These are phyloP conservation scores for Tirmania nivea DNA, from an alignment of 495 filamentous ascomycete species.

Conservation along the genomic window DNA sequence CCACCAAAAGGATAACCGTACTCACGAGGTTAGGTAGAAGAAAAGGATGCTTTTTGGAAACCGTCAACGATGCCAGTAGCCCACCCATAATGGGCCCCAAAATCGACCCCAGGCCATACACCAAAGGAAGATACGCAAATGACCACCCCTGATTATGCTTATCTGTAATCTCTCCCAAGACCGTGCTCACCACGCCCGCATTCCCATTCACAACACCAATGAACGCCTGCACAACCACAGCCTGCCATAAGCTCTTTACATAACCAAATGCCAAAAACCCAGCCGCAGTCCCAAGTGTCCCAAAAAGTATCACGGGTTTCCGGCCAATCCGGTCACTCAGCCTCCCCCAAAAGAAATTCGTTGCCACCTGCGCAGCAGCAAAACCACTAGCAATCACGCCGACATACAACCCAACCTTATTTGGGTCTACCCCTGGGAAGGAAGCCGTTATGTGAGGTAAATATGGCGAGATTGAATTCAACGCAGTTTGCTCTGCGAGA, in stretches of 20 bases:
- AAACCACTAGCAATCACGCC: constrained; percentile 76
- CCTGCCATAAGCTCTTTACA: constrained; percentile 58
- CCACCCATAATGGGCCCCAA: constrained; percentile 85
- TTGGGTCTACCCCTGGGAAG: constrained; percentile 55
- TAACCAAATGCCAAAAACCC: constrained; percentile 82
- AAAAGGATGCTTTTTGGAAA: constrained; percentile 57
- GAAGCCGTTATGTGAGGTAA: constrained; percentile 73
- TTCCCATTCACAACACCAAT: constrained; percentile 94
- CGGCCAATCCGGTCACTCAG: constrained; percentile 73
- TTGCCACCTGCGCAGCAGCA: constrained; percentile 55
- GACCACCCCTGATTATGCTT: constrained; percentile 77
- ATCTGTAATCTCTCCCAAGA: constrained; percentile 86
- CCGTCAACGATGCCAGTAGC: constrained; percentile 27
- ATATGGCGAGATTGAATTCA: constrained; percentile 94
- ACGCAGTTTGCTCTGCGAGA: constrained; percentile 79
- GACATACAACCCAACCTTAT: constrained; percentile 66
- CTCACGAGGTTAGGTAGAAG: constrained; percentile 61
- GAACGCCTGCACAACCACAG: constrained; percentile 59
- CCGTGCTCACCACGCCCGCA: constrained; percentile 67
- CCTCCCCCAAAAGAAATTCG: constrained; percentile 89
- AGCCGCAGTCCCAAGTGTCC: constrained; percentile 54
- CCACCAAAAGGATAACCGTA: constrained; percentile 45
- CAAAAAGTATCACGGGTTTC: constrained; percentile 77
- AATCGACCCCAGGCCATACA: constrained; percentile 84
- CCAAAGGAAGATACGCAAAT: constrained; percentile 77